Conservation (phyloP, 2,329 filamentous ascomycete species). For the Chaetoscypha palmicola region DNA sequence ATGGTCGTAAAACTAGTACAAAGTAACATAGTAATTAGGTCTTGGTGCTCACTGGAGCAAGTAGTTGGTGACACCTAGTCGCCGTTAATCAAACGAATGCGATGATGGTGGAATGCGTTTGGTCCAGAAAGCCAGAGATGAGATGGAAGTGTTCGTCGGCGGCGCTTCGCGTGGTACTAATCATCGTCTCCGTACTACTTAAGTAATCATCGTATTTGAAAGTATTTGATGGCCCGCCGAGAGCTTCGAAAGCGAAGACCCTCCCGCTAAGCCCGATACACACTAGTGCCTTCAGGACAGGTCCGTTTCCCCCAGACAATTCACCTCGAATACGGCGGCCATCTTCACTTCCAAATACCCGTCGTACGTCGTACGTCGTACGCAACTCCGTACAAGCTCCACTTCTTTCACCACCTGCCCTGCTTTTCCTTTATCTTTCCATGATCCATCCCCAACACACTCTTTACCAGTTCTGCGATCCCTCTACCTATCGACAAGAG, state of each 20-base stretch:
- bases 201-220: too few species aligned
- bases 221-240: too few species aligned
- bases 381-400: background rate
- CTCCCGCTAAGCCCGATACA: background rate
- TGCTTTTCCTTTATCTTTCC: background rate
- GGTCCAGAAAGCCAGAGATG: too few species aligned
- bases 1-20: background rate
- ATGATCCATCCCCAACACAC: background rate
- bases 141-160: too few species aligned
- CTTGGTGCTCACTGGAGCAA: too few species aligned
- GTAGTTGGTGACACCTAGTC: too few species aligned
- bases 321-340: background rate
- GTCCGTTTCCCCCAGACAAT: background rate
- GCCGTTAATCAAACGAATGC: too few species aligned
- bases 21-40: too few species aligned
- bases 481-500: background rate
- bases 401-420: background rate
- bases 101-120: too few species aligned
- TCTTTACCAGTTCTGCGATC: background rate
- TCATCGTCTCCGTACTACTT: too few species aligned
- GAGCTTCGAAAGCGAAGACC: too few species aligned
- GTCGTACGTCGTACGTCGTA: background rate
- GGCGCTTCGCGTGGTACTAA: too few species aligned
- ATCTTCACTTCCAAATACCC: background rate
- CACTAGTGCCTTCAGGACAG: background rate